phyloP scores from a whole-genome alignment of 2,329 filamentous ascomycete genomes.

The Ophiognomonia clavigignenti-juglandacearum region DNA sequence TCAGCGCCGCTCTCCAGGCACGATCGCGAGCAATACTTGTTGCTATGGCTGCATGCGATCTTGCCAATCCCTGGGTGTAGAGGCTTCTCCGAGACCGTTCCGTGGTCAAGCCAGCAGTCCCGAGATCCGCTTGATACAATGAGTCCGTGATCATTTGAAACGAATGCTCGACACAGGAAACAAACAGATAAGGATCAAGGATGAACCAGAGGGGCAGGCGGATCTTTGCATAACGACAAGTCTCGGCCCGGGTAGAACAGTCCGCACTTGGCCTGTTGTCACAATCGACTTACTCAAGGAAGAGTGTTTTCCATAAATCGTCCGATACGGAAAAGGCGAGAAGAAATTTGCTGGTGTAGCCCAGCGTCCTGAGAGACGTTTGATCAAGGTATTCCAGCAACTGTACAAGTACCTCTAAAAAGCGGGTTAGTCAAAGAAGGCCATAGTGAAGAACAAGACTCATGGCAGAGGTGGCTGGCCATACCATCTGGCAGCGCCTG shows the following conservation, averaged over 20 bases:
- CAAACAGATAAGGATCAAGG: neutral
- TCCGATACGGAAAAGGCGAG: slow-evolving; percentile 81
- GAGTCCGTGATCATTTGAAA: neutral
- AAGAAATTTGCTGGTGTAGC: slow-evolving; percentile 76
- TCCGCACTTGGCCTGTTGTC: neutral
- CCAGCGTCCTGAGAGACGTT: slow-evolving; percentile 57
- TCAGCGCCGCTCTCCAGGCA: too few relatives aligned
- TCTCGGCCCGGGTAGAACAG: neutral
- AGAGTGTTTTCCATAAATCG: slow-evolving; percentile 84
- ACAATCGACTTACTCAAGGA: slow-evolving; percentile 66
- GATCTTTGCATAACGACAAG: neutral
- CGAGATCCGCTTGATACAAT: too few relatives aligned
- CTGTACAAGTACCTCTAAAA: slow-evolving; percentile 62
- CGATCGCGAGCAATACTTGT: neutral
- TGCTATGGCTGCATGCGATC: neutral
- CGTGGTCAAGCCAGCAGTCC: too few relatives aligned
- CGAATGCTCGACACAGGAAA: neutral
- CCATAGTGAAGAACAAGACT: neutral
- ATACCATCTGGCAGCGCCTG: slow-evolving; percentile 62
- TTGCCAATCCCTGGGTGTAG: too few relatives aligned
- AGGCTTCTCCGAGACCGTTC: too few relatives aligned
- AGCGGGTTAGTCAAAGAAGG: neutral
- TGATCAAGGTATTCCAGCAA: slow-evolving; percentile 72
- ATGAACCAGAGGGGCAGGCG: neutral
- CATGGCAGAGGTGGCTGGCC: neutral